These are phyloP conservation scores for Globisporangium alternatum DNA, from an alignment of 352 stramenopile genomes.

Conservation along the genomic window DNA sequence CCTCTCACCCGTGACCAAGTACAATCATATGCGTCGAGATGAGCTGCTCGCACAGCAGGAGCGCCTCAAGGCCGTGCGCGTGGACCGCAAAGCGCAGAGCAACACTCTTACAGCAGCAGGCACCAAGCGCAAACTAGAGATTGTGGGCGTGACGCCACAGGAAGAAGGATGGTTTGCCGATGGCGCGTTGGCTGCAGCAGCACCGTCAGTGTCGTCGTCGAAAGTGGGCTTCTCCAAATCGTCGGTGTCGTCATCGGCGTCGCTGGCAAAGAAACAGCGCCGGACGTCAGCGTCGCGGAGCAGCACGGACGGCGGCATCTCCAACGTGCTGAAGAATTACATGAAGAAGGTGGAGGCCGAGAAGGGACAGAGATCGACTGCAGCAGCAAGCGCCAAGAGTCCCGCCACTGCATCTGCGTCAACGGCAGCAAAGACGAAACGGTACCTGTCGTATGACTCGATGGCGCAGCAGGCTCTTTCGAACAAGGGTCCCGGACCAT, in stretches of 20 bases:
- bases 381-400: background rate
- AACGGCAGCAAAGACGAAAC: background rate
- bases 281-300: background rate
- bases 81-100: conserved; percentile 1
- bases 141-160: background rate
- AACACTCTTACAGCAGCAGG: conserved; percentile 3
- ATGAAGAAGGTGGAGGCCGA: conserved; percentile 18
- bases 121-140: conserved; percentile 31
- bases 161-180: conserved; percentile 13
- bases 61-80: conserved; percentile 26
- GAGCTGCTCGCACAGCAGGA: conserved; percentile 25
- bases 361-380: background rate
- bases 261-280: conserved; percentile 16
- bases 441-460: conserved; percentile 8
- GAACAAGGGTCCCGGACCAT: background rate
- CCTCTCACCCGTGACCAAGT: conserved; percentile 35
- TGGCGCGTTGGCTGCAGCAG: background rate
- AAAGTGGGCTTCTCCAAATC: conserved; percentile 5
- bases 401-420: background rate
- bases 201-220: background rate
- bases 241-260: conserved; percentile 4
- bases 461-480: conserved; percentile 6
- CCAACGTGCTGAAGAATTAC: conserved; percentile 16
- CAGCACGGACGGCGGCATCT: conserved; percentile 7
- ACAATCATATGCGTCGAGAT: conserved; percentile 22